Conservation (phyloP, 805 yeast species). For the Wickerhamomyces bisporus region DNA sequence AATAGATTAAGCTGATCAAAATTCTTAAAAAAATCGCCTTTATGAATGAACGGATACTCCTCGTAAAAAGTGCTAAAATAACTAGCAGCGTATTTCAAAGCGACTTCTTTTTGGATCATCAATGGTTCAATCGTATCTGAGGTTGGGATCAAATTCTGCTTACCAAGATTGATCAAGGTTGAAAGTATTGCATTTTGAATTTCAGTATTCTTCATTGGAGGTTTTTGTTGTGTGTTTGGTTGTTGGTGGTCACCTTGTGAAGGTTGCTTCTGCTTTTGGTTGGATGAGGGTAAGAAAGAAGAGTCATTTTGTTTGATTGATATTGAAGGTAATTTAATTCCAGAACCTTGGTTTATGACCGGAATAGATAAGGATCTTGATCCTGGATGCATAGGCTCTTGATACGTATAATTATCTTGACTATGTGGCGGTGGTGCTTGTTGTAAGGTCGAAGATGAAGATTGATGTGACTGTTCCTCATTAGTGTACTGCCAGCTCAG, state of each 20-base stretch:
- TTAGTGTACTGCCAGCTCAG: neutral
- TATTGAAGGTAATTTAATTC: conserved; percentile 13
- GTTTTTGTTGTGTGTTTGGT: neutral
- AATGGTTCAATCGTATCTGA: conserved; percentile 7
- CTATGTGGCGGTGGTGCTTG: conserved; percentile 1
- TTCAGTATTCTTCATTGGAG: conserved; percentile 3
- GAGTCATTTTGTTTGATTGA: conserved; percentile 3
- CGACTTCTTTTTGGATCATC: conserved; percentile 13
- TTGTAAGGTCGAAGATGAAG: neutral
- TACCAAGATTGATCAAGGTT: conserved; percentile 19
- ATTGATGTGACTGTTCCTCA: neutral
- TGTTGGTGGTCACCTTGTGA: neutral
- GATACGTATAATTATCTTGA: conserved; percentile 6
- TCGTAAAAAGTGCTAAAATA: conserved; percentile 14
- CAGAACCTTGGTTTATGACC: conserved; percentile 1
- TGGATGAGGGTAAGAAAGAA: neutral
- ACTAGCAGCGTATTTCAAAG: conserved; percentile 12
- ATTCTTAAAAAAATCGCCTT: conserved; percentile 7
- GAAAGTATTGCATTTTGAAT: conserved; percentile 20
- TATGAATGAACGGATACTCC: conserved; percentile 17
- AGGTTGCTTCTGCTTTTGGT: neutral
- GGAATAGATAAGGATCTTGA: conserved; percentile 4
- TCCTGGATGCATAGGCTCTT: neutral
- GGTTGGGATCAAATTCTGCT: conserved; percentile 8
- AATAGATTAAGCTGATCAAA: conserved; percentile 12